Percentiles rank a stretch among this genome's conserved stretches.
These are phyloP conservation scores for Coelastrella sp. DNA, from an alignment of 139 green algal species.

Conservation along the genomic window DNA sequence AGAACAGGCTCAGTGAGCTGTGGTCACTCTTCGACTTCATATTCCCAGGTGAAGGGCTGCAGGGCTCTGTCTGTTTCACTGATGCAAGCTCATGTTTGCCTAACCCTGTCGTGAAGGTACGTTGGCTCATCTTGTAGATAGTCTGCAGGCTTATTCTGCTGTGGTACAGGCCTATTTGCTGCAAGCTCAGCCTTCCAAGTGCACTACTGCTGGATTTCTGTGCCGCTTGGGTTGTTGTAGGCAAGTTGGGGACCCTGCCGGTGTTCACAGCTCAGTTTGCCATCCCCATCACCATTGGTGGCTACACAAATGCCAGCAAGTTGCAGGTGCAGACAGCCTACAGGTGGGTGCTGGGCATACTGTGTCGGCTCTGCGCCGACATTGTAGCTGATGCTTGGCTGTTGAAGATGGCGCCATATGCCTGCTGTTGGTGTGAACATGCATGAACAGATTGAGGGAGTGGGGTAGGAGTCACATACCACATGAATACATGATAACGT, in stretches of 20 bases:
- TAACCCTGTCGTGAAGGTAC: no score
- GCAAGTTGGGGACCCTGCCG: conserved; percentile 95
- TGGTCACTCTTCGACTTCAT: conserved; percentile 99
- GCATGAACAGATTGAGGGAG: no score
- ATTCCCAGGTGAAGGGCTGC: conserved; percentile 86
- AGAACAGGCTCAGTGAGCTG: conserved; percentile 97
- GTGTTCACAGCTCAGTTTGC: conserved; percentile 96
- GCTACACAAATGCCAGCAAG: conserved; percentile 89
- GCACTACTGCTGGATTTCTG: not conserved
- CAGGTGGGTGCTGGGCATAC: conserved; percentile 44
- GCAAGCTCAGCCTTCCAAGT: no score
- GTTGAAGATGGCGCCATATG: no score
- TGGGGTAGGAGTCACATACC: no score
- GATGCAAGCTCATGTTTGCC: not conserved
- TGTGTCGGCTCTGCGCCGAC: not conserved
- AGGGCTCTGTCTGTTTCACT: not conserved
- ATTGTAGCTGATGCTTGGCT: no score
- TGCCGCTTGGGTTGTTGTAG: not conserved
- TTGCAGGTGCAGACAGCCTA: conserved; percentile 86
- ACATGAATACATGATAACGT: no score
- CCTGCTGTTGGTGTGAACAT: no score
- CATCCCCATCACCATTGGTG: conserved; percentile 92
- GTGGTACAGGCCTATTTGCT: not conserved
- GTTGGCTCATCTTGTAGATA: no score
- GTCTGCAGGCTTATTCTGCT: no score